Base-by-base conservation (phyloP, 768 basidiomycete species). In the Tulasnella calospora region DNA sequence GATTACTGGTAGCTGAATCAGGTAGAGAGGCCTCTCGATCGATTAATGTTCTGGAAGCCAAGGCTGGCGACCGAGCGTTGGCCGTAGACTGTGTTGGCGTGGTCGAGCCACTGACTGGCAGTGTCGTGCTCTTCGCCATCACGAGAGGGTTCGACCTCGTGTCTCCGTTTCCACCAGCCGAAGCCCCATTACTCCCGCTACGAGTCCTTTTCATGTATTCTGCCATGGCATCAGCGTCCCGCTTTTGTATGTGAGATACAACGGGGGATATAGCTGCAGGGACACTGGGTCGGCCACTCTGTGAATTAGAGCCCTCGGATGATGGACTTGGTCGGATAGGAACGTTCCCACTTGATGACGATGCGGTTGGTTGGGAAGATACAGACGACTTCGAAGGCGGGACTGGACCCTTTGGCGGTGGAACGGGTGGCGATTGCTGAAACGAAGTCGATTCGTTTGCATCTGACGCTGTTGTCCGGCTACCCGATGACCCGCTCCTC, bases 141-240 rank as follows among this genome's bases (percentile, higher is more conserved):
- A 33, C 61, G 33, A 30, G 12, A 6, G 61, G 61, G 35, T 67
- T 67, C 33, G 13, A 35, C 27, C 30, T 33, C 13, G 23, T 27
- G 0, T 67, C 61, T 35, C 61, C 61, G 27, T 47, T 47, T 44
- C 33, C 73, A 30, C 73, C 44, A 47, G 33, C 57, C 19, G 80
- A 47, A 47, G 78, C 72, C 55, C 79, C 77, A 67, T 80, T 70
- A 55, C 81, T 81, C 73, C 92, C 94, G 82, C 93, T 95, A 78
- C 94, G 89, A 85, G 92, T 93, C 78, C 94, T 89, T 79, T 89
- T 87, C 83, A 94, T 87, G 83, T 94, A 95, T 82, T 94, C 93
- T 83, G 94, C 93, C 87, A 92, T 93, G 47, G 94, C 94, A 82
- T 92, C 92, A 27, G 94, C 94, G 82, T 95, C 94, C 78, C 90